Conservation (phyloP, 352 stramenopile species). For the Blastocystis sp. region DNA sequence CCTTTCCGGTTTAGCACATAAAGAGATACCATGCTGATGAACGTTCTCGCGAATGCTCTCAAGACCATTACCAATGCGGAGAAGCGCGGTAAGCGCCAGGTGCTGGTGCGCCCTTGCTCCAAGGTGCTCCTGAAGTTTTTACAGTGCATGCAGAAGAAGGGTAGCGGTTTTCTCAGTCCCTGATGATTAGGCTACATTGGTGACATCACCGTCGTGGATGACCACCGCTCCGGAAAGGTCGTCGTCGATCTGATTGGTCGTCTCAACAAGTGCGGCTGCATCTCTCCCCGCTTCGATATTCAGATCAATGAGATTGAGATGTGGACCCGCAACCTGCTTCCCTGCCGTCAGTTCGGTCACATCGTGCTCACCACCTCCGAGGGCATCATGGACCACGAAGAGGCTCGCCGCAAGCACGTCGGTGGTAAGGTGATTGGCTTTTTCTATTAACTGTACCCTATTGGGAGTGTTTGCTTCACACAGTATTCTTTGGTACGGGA, state of each 20-base stretch:
- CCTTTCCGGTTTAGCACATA: background rate
- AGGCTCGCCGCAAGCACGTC: constrained; percentile 93
- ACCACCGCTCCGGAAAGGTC: constrained; percentile 98
- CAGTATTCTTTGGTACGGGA: background rate
- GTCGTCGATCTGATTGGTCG: constrained; percentile 93
- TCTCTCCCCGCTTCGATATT: constrained; percentile 97
- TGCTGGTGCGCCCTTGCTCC: constrained; percentile 94
- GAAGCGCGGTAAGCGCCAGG: constrained; percentile 98
- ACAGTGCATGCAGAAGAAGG: constrained; percentile 98
- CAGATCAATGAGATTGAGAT: constrained; percentile 93
- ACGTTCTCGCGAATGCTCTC: constrained; percentile 96
- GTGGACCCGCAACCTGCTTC: constrained; percentile 98
- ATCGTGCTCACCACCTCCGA: constrained; percentile 82
- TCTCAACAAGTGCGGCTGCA: constrained; percentile 99
- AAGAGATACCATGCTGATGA: constrained; percentile 86
- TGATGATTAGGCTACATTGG: constrained; percentile 91
- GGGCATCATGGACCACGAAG: constrained; percentile 89
- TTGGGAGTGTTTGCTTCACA: background rate
- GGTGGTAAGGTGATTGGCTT: constrained; percentile 99
- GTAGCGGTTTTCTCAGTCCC: constrained; percentile 73
- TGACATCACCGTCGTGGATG: constrained; percentile 99
- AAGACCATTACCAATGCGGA: constrained; percentile 99
- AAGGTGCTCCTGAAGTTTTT: constrained; percentile 99
- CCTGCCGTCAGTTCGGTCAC: constrained; percentile 91
- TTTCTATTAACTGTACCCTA: constrained; percentile 88